Evolutionary conservation across 1,139 yeast species (phyloP).

Genomic region (Pichiaceae sp.): DNA sequence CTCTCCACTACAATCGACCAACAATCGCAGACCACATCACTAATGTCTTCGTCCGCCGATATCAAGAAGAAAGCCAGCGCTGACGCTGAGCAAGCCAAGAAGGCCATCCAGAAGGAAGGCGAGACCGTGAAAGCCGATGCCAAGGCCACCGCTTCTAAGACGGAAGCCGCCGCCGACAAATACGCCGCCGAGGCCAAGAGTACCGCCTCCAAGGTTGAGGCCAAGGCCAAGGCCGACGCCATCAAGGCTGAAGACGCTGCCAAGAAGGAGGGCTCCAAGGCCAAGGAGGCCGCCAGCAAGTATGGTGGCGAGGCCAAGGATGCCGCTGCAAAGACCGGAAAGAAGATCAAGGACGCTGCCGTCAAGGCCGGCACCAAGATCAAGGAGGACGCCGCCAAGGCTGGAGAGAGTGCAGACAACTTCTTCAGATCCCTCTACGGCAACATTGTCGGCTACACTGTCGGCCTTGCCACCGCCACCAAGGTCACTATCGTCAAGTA

Average conservation of each 20-base stretch:
- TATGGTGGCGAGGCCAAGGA: constrained; percentile 7
- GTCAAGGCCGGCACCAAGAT: neutral
- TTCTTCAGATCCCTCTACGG: constrained; percentile 10
- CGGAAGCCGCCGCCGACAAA: neutral
- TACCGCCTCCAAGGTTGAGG: constrained; percentile 1
- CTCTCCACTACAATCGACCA: neutral
- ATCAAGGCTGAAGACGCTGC: neutral
- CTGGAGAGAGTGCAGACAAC: constrained; percentile 5
- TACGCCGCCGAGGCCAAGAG: neutral
- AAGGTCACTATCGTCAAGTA: constrained; percentile 9
- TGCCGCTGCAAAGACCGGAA: neutral
- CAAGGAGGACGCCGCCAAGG: constrained; percentile 4
- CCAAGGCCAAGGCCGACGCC: constrained; percentile 1
- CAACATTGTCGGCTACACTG: constrained; percentile 5
- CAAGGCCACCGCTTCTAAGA: neutral
- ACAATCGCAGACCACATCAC: neutral
- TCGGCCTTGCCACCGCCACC: constrained; percentile 7
- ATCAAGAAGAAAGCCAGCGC: neutral
- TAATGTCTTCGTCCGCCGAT: neutral
- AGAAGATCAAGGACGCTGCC: constrained; percentile 1
- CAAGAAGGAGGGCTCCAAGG: constrained; percentile 1
- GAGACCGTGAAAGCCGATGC: neutral
- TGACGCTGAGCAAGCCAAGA: neutral
- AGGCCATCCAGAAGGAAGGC: neutral
- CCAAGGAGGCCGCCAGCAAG: constrained; percentile 4